Base-by-base conservation (phyloP, 1,139 yeast species). In the Suhomyces wounanorum region DNA sequence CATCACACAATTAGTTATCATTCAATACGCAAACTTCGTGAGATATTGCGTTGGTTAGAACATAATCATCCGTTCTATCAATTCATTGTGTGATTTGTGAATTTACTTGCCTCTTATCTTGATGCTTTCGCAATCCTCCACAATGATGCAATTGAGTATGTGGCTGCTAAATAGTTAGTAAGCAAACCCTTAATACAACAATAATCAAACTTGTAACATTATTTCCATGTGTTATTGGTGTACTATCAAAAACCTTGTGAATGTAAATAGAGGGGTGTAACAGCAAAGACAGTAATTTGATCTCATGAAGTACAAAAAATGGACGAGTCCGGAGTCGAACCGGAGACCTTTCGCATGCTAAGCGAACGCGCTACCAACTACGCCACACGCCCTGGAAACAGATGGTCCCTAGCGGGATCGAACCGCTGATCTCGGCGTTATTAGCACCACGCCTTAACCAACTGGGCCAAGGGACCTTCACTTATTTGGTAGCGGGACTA, bases 311-410 rank as follows among this genome's bases (percentile, higher is more conserved):
- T n/a, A n/a, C n/a, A 46, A 47, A 57, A 45, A 62, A 59, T 84
- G 89, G 89, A 84, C 89, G 89, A 85, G 89, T 83, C 85, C 84
- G 89, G 89, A 84, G 79, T 84, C 87, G 89, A 84, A 84, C 89
- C 89, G 83, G 84, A 82, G 89, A 84, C 89, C 89, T 84, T 82
- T 82, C 87, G 82, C 89, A 83, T 84, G 89, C 89, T 82, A 84
- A 84, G 89, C 83, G 86, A 82, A 82, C 89, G 89, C 89, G 89
- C 89, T 84, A 84, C 89, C 89, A 83, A 84, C 89, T 84, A 81
- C 89, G 89, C 89, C 89, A 84, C 88, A 84, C 88, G 89, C 89
- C 89, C 89, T 18, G 8, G 11, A 14, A 44, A 39, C 28, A 44
- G 55, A 38, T 63, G 67, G 67, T 64, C 66, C 66, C 67, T 64